Base-by-base conservation (phyloP, 768 basidiomycete species). In the Boletus rex-veris region DNA sequence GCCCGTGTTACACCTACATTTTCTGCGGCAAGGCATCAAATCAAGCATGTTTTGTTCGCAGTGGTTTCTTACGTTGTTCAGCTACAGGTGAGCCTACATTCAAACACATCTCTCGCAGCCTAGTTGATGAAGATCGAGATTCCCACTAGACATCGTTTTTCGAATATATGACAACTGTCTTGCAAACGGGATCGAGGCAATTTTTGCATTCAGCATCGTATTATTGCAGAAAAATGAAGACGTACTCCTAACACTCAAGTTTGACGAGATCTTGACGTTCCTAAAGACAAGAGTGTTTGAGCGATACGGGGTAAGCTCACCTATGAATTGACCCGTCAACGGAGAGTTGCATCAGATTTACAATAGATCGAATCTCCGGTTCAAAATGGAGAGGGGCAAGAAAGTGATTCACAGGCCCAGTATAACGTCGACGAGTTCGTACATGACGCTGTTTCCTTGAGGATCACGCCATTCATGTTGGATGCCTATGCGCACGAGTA, bases 31-130 rank as follows among this genome's bases (percentile, higher is more conserved):
- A 71, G 96, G 95, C 30, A 76, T 98, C 66, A 98, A 98, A 70
- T 94, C 92, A 43, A 95, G 90, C 73, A 98, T 99, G 94, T 98
- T 89, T 67, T 96, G 92, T 64, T 93, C 92, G 14, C 97, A 98
- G 59, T 99, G 97, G 97, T 98, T 98, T 71, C 77, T 99, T 67
- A 98, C 97, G 0, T 74, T 99, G 68, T 98, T 98, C 75, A 91
- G 92, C 66, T 98, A 96, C 71, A 84, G 92, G 92, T 88, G 64
- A 63, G 80, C 66, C 14, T 7, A 7, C 24, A 26, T 28, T 28
- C 9, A 35, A 30, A 49, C 18, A 31, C 16, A 15, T 35, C 21
- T 49, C 36, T 36, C 38, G 3, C 45, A 14, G 26, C 35, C 30
- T 31, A 21, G 16, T 39, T 45, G 35, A 56, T 16, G 33, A 26